These are phyloP conservation scores for Globisporangium radiosum DNA, from an alignment of 352 stramenopile genomes.

Conservation along the genomic window DNA sequence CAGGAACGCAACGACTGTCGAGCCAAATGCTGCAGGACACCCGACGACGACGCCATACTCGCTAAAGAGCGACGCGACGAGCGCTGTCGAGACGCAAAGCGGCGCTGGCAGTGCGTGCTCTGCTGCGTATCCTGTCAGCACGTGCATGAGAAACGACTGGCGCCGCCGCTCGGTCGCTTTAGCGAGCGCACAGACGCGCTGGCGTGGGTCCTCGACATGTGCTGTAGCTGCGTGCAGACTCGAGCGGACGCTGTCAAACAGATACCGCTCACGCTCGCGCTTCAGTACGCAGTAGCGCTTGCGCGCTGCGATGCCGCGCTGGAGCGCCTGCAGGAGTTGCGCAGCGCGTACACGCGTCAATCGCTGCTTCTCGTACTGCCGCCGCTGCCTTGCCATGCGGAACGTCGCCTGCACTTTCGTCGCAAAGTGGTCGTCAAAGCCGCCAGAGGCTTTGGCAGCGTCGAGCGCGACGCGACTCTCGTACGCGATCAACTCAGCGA, in stretches of 20 bases:
- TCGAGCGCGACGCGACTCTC: constrained; percentile 55
- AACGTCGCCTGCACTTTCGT: constrained; percentile 66
- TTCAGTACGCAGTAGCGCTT: constrained; percentile 48
- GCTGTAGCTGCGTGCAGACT: constrained; percentile 37
- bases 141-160: constrained; percentile 64
- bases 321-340: constrained; percentile 56
- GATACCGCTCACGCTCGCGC: constrained; percentile 46
- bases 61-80: constrained; percentile 40
- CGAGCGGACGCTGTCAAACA: constrained; percentile 65
- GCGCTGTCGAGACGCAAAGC: constrained; percentile 25
- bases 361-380: constrained; percentile 37
- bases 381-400: constrained; percentile 64
- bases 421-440: constrained; percentile 57
- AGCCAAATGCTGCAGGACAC: constrained; percentile 38
- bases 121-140: constrained; percentile 45
- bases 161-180: constrained; percentile 32
- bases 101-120: constrained; percentile 29
- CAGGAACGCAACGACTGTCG: constrained; percentile 30
- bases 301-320: constrained; percentile 54
- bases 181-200: constrained; percentile 26
- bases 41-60: constrained; percentile 62
- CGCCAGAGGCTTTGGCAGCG: constrained; percentile 46
- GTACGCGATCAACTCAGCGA: constrained; percentile 39
- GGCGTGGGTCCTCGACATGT: constrained; percentile 27
- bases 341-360: constrained; percentile 43